phyloP scores from a whole-genome alignment of 2,329 filamentous ascomycete genomes.

The Phyllosticta citriasiana region DNA sequence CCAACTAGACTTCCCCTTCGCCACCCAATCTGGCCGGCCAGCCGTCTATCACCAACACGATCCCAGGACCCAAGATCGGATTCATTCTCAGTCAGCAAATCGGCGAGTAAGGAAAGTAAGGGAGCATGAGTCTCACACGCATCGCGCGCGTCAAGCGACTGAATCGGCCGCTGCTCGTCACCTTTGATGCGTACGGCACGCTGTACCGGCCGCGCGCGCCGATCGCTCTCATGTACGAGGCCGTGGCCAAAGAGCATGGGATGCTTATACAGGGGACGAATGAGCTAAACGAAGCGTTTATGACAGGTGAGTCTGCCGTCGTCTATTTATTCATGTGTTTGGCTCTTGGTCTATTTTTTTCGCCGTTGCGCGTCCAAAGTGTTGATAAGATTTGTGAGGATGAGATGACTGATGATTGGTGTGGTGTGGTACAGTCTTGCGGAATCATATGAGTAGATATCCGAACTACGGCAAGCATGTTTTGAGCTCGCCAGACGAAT shows the following conservation, averaged over 20 bases:
- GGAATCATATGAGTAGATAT: neutral
- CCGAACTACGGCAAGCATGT: neutral
- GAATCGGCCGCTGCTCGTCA: slow-evolving; percentile 40
- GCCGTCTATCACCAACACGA: too few relatives aligned
- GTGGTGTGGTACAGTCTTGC: neutral
- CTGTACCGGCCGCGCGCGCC: slow-evolving; percentile 45
- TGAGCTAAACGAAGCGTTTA: slow-evolving; percentile 34
- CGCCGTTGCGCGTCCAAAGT: neutral
- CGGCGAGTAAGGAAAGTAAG: too few relatives aligned
- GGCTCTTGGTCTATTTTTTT: neutral
- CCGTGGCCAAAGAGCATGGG: slow-evolving; percentile 42
- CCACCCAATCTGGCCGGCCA: too few relatives aligned
- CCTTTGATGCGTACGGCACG: slow-evolving; percentile 58
- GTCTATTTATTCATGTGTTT: too few relatives aligned
- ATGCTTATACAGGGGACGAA: slow-evolving; percentile 22
- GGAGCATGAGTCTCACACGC: neutral
- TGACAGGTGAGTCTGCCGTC: slow-evolving; percentile 20
- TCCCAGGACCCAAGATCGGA: too few relatives aligned
- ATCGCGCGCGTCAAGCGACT: neutral
- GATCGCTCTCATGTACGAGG: slow-evolving; percentile 45
- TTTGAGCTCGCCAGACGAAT: neutral
- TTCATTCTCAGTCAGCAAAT: too few relatives aligned
- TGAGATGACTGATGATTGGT: neutral
- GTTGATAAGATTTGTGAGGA: neutral
- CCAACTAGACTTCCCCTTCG: too few relatives aligned